Evolutionary conservation across 805 yeast species (phyloP).

Genomic region (Kuraishia molischiana): DNA sequence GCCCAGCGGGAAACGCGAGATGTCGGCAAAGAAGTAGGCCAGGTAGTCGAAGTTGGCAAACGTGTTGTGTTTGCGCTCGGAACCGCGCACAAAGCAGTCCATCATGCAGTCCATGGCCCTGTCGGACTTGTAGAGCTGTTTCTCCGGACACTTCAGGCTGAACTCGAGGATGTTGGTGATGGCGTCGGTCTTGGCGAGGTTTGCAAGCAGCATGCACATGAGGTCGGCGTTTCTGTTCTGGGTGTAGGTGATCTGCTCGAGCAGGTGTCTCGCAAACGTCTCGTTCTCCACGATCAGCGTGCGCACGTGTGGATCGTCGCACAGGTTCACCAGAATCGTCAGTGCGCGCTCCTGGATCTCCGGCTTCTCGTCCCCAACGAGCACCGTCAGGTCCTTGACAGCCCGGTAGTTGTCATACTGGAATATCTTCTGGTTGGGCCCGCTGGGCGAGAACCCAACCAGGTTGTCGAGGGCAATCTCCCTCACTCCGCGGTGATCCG

Average conservation of each 20-base stretch:
- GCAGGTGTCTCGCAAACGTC: conserved; percentile 38
- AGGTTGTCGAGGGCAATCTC: conserved; percentile 79
- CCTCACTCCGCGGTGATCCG: conserved; percentile 69
- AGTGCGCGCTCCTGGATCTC: conserved; percentile 55
- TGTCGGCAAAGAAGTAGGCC: conserved; percentile 82
- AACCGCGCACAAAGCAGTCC: conserved; percentile 85
- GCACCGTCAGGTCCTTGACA: conserved; percentile 56
- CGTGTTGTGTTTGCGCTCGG: conserved; percentile 59
- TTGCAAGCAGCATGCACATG: conserved; percentile 75
- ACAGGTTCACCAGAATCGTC: conserved; percentile 74
- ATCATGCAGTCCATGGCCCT: conserved; percentile 68
- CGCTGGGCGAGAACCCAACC: conserved; percentile 71
- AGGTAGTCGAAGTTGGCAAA: conserved; percentile 74
- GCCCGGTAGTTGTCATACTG: conserved; percentile 61
- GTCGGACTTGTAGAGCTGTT: conserved; percentile 42
- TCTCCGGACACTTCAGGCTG: conserved; percentile 24
- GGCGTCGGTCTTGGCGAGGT: conserved; percentile 69
- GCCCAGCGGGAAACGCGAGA: conserved; percentile 68
- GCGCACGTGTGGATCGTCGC: conserved; percentile 62
- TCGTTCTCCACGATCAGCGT: conserved; percentile 56
- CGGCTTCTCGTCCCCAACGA: conserved; percentile 44
- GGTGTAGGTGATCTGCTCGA: conserved; percentile 39
- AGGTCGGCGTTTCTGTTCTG: conserved; percentile 67
- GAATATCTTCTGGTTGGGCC: conserved; percentile 57
- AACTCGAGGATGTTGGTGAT: conserved; percentile 42